phyloP scores from a whole-genome alignment of 139 green algal species.

The Tetradesmus obliquus region DNA sequence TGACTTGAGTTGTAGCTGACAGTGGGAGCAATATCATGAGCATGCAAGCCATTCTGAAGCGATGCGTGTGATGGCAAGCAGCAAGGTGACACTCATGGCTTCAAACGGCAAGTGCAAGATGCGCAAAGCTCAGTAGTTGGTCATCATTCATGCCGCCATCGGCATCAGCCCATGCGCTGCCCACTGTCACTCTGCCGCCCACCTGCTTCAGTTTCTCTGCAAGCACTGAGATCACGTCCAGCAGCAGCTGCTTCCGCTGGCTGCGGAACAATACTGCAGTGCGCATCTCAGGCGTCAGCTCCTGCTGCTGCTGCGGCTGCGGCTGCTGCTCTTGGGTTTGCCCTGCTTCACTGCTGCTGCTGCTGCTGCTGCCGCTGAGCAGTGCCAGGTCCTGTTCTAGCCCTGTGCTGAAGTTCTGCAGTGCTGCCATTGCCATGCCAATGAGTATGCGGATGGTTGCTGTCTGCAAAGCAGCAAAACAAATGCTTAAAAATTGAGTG shows the following conservation, averaged over 20 bases:
- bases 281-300: conserved; percentile 57
- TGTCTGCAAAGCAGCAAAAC: conserved; percentile 54
- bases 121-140: no score
- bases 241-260: conserved; percentile 75
- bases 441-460: conserved; percentile 52
- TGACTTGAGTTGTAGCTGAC: no score
- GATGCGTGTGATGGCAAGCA: no score
- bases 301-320: conserved; percentile 10
- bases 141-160: no score
- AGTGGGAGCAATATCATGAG: no score
- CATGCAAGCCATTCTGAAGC: no score
- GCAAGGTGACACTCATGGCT: no score
- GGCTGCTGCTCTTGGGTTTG: not conserved
- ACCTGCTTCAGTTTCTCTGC: conserved; percentile 49
- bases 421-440: conserved; percentile 61
- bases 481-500: no score
- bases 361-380: conserved; percentile 44
- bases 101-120: no score
- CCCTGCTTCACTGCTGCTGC: not conserved
- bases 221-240: conserved; percentile 53
- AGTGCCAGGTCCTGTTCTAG: conserved; percentile 66
- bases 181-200: not conserved
- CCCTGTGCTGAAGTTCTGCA: conserved; percentile 67
- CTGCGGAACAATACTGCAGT: conserved; percentile 70
- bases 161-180: not conserved